phyloP scores from a whole-genome alignment of 1,284 basidiomycete species.

The Ceratobasidium theobromae region DNA sequence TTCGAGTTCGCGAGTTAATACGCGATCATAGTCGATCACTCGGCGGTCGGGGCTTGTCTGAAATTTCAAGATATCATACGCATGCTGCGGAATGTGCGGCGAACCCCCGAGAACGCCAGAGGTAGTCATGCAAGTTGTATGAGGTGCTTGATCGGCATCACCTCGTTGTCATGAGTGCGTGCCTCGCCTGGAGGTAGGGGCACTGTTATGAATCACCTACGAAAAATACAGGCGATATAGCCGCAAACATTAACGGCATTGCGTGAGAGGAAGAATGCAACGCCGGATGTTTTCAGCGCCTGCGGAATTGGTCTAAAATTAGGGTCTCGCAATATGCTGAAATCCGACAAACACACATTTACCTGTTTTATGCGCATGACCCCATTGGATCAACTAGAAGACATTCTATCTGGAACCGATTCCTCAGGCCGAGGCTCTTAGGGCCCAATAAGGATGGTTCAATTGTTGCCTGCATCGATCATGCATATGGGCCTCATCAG shows the following conservation, averaged over 20 bases:
- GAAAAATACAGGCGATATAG: not conserved
- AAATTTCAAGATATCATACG: not conserved
- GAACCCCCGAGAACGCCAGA: not conserved
- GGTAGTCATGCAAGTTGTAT: slow-evolving; percentile 20
- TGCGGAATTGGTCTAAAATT: no score
- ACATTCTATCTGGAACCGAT: not conserved
- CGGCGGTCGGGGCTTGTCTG: not conserved
- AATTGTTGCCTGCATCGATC: not conserved
- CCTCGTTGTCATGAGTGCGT: slow-evolving; percentile 17
- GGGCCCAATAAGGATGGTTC: slow-evolving; percentile 14
- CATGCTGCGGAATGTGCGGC: slow-evolving; percentile 15
- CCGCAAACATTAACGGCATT: not conserved
- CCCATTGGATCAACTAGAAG: not conserved
- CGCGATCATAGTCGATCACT: not conserved
- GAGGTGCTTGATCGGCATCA: slow-evolving; percentile 11
- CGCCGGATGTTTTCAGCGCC: no score
- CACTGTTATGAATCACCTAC: not conserved
- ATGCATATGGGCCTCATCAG: not conserved
- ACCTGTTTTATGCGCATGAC: not conserved
- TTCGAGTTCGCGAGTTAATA: not conserved
- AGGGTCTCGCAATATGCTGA: no score
- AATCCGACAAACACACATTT: no score
- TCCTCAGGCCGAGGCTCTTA: slow-evolving; percentile 26
- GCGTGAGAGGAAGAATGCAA: no score
- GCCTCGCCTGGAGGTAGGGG: not conserved